Evolutionary conservation across 371 early-diverging fungal species (phyloP), one percentile per base, ranked within the genome.

Genomic region (Mucor lusitanicus): DNA sequence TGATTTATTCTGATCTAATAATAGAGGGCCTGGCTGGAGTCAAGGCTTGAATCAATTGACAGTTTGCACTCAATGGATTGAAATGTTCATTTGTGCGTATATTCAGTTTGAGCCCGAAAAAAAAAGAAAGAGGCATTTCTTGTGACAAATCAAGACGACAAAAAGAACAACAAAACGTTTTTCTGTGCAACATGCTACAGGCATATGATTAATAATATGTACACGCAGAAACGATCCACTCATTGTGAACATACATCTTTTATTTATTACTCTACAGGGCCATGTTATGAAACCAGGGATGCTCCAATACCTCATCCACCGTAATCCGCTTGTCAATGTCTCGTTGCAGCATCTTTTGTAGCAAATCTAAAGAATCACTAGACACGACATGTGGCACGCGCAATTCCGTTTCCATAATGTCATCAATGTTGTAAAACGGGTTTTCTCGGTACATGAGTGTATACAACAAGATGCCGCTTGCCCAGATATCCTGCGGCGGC

Each of bases 401-500:
- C 28, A 91, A 62, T 63, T 90, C 87, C 25, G 84, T 78, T 27
- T 85, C 83, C 23, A 92, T 66, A 40, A 91, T 90, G 68, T 93
- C 90, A 65, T 92, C 91, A 56, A 91, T 81, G 55, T 85, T 87
- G 67, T 89, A 91, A 70, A 94, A 96, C 15, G 96, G 96, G 50
- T 91, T 93, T 67, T 91, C 90, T 63, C 89, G 85, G 64, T 85
- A 92, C 23, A 92, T 82, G 69, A 95, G 77, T 6, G 93, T 93
- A 74, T 91, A 94, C 30, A 96, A 67, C 35, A 95, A 79, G 44
- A 93, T 88, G 0, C 95, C 95, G 3, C 92, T 71, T 23, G 93
- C 88, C 93, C 95, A 96, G 50, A 92, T 88, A 70, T 96, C 96
- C 67, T 92, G 94, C 28, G 90, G 90, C 42, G 85, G 86, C 0